Evolutionary conservation across 352 stramenopile genomes (phyloP), one percentile per base, ranked within the genome.

Genomic region (Pythium apleroticum): DNA sequence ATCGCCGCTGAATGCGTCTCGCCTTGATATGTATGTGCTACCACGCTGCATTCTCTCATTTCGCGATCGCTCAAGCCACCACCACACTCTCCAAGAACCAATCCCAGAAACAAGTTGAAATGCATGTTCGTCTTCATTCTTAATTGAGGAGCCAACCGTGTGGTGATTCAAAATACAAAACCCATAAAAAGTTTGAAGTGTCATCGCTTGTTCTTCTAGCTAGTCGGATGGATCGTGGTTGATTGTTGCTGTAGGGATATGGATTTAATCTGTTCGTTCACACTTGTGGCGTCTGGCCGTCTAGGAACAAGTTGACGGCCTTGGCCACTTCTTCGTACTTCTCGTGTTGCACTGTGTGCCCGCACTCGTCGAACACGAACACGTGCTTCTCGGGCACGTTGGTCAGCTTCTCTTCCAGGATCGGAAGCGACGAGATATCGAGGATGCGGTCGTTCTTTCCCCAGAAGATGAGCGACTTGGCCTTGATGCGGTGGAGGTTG

Each of bases 281-380:
- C 2, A 57, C 48, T 9, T 37, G 14, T 5, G 63, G 49, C 0
- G 49, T 65, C 31, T 72, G 39, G 25, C 45, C 65, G 1, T 63
- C 59, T 8, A 90, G 46, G 35, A 90, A 86, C 57, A 77, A 66
- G 68, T 90, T 90, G 69, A 92, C 88, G 19, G 80, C 80, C 20
- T 66, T 70, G 7, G 80, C 83, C 50, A 74, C 84, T 52, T 86
- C 78, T 0, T 70, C 69, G 56, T 83, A 31, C 28, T 80, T 85
- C 52, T 93, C 84, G 50, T 90, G 80, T 59, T 93, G 84, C 52
- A 93, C 41, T 53, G 78, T 79, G 66, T 93, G 84, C 3, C 84
- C 84, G 48, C 81, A 90, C 27, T 90, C 68, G 22, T 88, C 71
- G 59, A 90, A 77, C 7, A 87, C 69, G 27, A 89, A 58, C 7